Base-by-base conservation (phyloP, 2,329 filamentous ascomycete species). In the Diaporthe vaccinii region DNA sequence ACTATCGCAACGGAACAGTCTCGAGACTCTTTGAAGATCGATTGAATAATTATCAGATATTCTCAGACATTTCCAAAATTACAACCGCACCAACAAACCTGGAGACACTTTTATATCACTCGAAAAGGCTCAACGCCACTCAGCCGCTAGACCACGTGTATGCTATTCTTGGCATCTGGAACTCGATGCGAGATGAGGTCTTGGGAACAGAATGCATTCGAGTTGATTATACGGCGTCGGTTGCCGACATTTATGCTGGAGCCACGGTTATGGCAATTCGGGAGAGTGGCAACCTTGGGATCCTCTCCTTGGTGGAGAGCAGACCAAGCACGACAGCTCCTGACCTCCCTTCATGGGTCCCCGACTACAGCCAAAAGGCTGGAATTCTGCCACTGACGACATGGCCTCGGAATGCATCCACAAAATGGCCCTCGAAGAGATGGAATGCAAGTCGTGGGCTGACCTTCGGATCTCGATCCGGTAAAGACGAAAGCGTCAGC, bases 141-240 rank as follows among this genome's bases (percentile, higher is more conserved):
- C 70, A 79, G n/a, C 75, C 77, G 2, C 73, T 76, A 3, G 78
- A 78, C 72, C 77, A 78, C n/a, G 62, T 78, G 17, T 78, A 75
- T 31, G 78, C 59, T 20, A 62, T 79, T 44, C 55, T 77, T 31
- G 77, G 76, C 28, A 73, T 79, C 46, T 75, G 73, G 59, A 28
- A 62, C 6, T 44, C n/a, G 22, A 62, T 28, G n/a, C 59, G 39
- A 62, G 39, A 25, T 22, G n/a, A 12, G 39, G 28, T 7, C 4
- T 31, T 44, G 39, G 25, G n/a, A 9, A 12, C 17, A 28, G 4
- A 22, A 9, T 3, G 10, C 2, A 44, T 62, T 25, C n/a, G 15
- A 12, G 59, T 62, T 28, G 39, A 62, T 28, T 62, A 62, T 4
- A 28, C 14, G 25, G 12, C 36, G 44, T 41, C 59, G 25, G 9